phyloP scores from a whole-genome alignment of 1,284 basidiomycete species.

The Stygiomarasmius scandens region DNA sequence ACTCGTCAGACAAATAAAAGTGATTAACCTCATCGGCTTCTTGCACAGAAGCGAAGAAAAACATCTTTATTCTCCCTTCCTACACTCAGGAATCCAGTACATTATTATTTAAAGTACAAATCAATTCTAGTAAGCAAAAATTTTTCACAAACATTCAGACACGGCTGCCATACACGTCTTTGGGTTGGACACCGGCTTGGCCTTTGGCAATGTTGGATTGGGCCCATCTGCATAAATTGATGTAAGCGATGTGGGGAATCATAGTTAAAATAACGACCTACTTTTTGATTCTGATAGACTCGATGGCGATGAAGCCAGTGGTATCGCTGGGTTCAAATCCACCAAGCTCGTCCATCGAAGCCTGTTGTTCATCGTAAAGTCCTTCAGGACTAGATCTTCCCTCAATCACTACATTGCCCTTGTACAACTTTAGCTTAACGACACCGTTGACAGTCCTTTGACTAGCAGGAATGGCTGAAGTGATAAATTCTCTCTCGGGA shows the following conservation, averaged over 20 bases:
- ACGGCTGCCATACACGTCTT: constrained; percentile 77
- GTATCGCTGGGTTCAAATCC: constrained; percentile 95
- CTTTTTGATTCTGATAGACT: constrained; percentile 96
- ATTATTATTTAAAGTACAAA: too few species aligned
- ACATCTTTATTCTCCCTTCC: too few species aligned
- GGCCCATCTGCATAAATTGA: constrained; percentile 62
- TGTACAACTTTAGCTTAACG: constrained; percentile 91
- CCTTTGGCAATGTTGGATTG: constrained; percentile 84
- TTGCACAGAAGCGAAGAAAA: too few species aligned
- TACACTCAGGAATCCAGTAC: too few species aligned
- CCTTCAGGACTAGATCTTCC: constrained; percentile 92
- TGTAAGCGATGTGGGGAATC: constrained; percentile 1
- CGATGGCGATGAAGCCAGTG: constrained; percentile 92
- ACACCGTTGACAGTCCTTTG: constrained; percentile 96
- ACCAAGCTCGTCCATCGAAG: constrained; percentile 99
- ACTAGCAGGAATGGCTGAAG: constrained; percentile 85
- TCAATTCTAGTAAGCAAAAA: too few species aligned
- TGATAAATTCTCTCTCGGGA: constrained; percentile 95
- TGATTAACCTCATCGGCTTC: too few species aligned
- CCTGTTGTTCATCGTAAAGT: constrained; percentile 94
- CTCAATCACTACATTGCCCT: constrained; percentile 95
- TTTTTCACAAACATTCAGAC: constrained; percentile 27
- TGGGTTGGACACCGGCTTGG: constrained; percentile 73
- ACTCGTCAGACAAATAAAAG: too few species aligned
- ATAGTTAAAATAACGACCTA: constrained; percentile 45